Base-by-base conservation (phyloP, 1,139 yeast species). In the Zygosaccharomyces sapae region DNA sequence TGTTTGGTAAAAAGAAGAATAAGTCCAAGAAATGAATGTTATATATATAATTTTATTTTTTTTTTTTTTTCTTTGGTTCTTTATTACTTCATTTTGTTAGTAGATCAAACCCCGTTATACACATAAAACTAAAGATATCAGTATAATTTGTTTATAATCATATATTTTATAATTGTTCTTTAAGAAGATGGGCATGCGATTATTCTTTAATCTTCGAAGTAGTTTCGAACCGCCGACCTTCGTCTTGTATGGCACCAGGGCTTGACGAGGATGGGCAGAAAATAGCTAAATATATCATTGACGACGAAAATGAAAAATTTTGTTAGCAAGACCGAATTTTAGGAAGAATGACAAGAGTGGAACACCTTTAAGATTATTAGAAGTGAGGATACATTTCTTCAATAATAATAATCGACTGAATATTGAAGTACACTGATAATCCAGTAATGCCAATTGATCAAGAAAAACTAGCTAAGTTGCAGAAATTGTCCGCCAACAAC, bases 401-500 rank as follows among this genome's bases (percentile, higher is more conserved):
- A 27, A 1, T 27, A 27, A 1, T 27, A 8, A 9, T 5, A 9
- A 27, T 27, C 12, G n/a, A 10, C 5, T 27, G 12, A 9, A 27
- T 27, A 10, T 5, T 10, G 2, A 27, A 27, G 31, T 4, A 5
- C 9, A 27, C 3, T 13, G n/a, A 27, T 5, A 27, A 27, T 27
- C 12, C 12, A 1, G 10, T 5, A 6, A 85, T 85, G 94, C 89
- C 89, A 71, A 78, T 85, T 70, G 92, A 85, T 70, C 90, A 86
- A 75, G 92, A 82, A 73, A 85, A 85, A 73, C 77, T 85, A 76
- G 92, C 90, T 64, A 84, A 83, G 73, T 77, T 85, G 71, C 89
- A 84, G 74, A 83, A 84, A 70, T 73, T 80, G 55, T 72, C 83
- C 57, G 77, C 83, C 66, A 71, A 74, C 70, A 82, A 80, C 79